A percentile compares a stretch with the other conserved stretches of the same genome.
phyloP scores from a whole-genome alignment of 306 rosid species.

The Fragaria ananassa region DNA sequence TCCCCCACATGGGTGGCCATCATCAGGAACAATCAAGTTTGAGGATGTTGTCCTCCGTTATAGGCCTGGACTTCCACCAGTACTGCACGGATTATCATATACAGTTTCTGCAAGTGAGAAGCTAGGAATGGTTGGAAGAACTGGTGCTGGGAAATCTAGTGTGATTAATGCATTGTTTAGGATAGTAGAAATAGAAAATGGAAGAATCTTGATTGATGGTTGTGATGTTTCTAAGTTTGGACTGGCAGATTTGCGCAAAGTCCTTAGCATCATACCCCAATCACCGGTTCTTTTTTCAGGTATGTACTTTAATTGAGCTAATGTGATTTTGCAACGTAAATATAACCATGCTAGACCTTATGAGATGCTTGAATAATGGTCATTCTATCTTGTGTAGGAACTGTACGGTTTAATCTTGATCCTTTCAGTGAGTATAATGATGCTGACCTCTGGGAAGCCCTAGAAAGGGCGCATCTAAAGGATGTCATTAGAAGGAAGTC shows the following conservation, averaged over 20 bases:
- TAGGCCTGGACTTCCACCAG: slow-evolving; percentile 89
- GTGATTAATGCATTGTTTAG: slow-evolving; percentile 88
- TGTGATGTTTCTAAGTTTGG: slow-evolving; percentile 67
- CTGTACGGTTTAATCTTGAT: slow-evolving; percentile 81
- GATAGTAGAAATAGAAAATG: slow-evolving; percentile 70
- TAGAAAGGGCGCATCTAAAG: slow-evolving; percentile 80
- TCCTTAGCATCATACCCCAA: slow-evolving; percentile 87
- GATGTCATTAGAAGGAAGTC: slow-evolving; percentile 63
- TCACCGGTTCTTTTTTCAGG: slow-evolving; percentile 91
- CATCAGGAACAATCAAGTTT: slow-evolving; percentile 61
- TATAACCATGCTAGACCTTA: neutral
- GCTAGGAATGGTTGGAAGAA: slow-evolving; percentile 88
- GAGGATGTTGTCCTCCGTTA: slow-evolving; percentile 80
- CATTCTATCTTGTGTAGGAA: slow-evolving; percentile 42
- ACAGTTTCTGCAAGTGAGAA: slow-evolving; percentile 65
- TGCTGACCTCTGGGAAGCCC: slow-evolving; percentile 84
- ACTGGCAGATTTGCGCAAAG: slow-evolving; percentile 62
- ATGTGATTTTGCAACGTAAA: neutral
- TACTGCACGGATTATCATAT: slow-evolving; percentile 72
- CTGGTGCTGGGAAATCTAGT: slow-evolving; percentile 96
- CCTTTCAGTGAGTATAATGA: slow-evolving; percentile 77
- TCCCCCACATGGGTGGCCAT: slow-evolving; percentile 84
- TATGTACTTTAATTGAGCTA: slow-evolving; percentile 10
- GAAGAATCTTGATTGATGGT: slow-evolving; percentile 67
- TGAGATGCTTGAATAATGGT: neutral